Evolutionary conservation across 2,329 filamentous ascomycete genomes (phyloP).

Genomic region (Mariannaea elegans): DNA sequence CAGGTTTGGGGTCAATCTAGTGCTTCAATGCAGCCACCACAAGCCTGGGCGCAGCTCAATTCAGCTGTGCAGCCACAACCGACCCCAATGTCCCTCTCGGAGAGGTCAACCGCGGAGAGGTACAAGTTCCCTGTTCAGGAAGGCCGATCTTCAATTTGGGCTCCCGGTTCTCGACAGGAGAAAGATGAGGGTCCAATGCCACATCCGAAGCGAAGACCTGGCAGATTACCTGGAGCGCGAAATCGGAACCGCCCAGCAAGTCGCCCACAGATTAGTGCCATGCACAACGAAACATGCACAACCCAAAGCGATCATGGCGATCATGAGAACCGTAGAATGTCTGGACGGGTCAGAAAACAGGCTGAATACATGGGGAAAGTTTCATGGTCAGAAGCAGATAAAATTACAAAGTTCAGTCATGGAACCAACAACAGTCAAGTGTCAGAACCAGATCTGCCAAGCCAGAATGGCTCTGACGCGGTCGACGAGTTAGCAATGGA

Average conservation of each 20-base stretch:
- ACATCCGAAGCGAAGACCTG: neutral
- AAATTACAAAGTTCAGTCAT: conserved; percentile 17
- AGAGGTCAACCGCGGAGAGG: conserved; percentile 35
- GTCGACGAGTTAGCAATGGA: neutral
- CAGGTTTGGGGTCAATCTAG: conserved; percentile 3
- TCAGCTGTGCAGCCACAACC: neutral
- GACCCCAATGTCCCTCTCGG: conserved; percentile 10
- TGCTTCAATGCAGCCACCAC: neutral
- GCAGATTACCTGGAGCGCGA: neutral
- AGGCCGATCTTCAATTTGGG: conserved; percentile 47
- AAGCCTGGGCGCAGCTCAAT: conserved; percentile 1
- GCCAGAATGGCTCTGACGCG: conserved; percentile 14
- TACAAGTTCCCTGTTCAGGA: conserved; percentile 45
- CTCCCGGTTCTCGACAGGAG: conserved; percentile 27
- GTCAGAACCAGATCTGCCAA: conserved; percentile 9
- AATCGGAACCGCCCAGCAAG: neutral
- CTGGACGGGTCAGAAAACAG: conserved; percentile 41
- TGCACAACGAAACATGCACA: neutral
- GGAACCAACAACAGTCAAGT: conserved; percentile 26
- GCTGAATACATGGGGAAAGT: conserved; percentile 43
- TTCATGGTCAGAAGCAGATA: conserved; percentile 39
- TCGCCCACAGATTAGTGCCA: neutral
- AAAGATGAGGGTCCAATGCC: conserved; percentile 7
- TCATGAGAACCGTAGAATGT: conserved; percentile 31
- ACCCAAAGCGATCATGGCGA: conserved; percentile 13